A percentile compares a stretch with the other conserved stretches of the same genome.
Evolutionary conservation across 139 green algal genomes (phyloP).

Genomic region (Chlorella vulgaris): DNA sequence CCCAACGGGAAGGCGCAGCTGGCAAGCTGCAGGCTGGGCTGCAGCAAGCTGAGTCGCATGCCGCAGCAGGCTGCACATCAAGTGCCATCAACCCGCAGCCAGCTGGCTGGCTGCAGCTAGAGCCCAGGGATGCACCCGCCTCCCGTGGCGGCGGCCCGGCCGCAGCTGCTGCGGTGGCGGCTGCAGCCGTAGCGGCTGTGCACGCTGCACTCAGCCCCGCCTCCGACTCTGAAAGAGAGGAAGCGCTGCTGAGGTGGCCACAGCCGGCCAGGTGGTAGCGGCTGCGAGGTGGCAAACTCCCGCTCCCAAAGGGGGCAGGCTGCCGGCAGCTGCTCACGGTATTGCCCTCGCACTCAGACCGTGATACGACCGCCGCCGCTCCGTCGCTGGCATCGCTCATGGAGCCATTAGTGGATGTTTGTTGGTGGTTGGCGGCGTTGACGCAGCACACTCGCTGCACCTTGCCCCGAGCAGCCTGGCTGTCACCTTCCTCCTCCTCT

Average conservation of each 20-base stretch:
- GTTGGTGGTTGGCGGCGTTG: too few species aligned
- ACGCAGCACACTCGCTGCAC: not conserved
- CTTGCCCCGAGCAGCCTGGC: not conserved
- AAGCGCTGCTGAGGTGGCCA: conserved; percentile 18
- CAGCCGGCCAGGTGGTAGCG: conserved; percentile 20
- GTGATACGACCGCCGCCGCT: too few species aligned
- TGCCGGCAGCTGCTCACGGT: not conserved
- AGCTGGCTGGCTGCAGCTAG: not conserved
- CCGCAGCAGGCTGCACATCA: not conserved
- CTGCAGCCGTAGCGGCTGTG: not conserved
- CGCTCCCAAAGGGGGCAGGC: conserved; percentile 7
- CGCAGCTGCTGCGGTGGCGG: not conserved
- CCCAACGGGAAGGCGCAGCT: not conserved
- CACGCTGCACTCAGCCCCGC: too few species aligned
- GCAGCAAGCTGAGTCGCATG: too few species aligned
- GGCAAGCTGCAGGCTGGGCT: too few species aligned
- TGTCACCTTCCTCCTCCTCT: not conserved
- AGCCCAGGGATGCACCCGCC: too few species aligned
- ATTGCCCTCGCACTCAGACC: not conserved
- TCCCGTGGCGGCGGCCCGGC: too few species aligned
- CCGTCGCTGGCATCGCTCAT: too few species aligned
- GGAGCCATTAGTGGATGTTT: too few species aligned
- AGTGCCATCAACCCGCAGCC: not conserved
- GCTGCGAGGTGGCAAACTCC: too few species aligned
- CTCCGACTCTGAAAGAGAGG: conserved; percentile 14